These are phyloP conservation scores for Eucalyptus grandis DNA, from an alignment of 345 rosid genomes.

Conservation along the genomic window DNA sequence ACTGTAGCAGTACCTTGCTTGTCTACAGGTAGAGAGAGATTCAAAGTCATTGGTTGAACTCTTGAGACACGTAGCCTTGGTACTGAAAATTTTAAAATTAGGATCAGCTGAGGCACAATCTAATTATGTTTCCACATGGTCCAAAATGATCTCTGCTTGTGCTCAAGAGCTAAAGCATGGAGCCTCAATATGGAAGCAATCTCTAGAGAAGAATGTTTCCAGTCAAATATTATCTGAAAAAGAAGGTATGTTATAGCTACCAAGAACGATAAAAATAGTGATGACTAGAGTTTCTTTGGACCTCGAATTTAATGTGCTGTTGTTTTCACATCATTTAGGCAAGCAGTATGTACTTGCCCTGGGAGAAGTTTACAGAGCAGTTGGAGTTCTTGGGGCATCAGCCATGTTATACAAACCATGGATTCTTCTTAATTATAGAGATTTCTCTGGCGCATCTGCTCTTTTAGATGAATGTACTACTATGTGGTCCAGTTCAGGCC, in stretches of 20 bases:
- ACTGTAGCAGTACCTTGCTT: not conserved
- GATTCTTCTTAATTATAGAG: slow-evolving; percentile 32
- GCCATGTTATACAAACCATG: slow-evolving; percentile 67
- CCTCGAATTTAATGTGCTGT: not conserved
- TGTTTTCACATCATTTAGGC: slow-evolving; percentile 26
- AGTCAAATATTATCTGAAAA: slow-evolving; percentile 30
- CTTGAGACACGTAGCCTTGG: slow-evolving; percentile 30
- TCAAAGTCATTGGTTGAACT: slow-evolving; percentile 40
- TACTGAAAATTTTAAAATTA: slow-evolving; percentile 44
- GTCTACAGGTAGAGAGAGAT: slow-evolving; percentile 60
- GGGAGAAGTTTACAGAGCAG: slow-evolving; percentile 78
- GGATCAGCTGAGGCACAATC: slow-evolving; percentile 44
- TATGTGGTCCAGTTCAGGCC: slow-evolving; percentile 70
- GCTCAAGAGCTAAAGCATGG: slow-evolving; percentile 70
- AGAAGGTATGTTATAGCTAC: slow-evolving; percentile 29
- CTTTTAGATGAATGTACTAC: slow-evolving; percentile 48
- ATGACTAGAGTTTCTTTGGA: not conserved
- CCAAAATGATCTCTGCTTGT: slow-evolving; percentile 43
- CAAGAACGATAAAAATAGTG: not conserved
- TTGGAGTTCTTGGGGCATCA: slow-evolving; percentile 48
- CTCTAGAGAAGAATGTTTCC: slow-evolving; percentile 29
- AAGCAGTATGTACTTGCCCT: slow-evolving; percentile 48
- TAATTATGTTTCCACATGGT: slow-evolving; percentile 56
- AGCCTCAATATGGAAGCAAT: slow-evolving; percentile 61
- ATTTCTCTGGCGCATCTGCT: slow-evolving; percentile 10